phyloP scores from a whole-genome alignment of 495 filamentous ascomycete genomes.

The Glarea lozoyensis region DNA sequence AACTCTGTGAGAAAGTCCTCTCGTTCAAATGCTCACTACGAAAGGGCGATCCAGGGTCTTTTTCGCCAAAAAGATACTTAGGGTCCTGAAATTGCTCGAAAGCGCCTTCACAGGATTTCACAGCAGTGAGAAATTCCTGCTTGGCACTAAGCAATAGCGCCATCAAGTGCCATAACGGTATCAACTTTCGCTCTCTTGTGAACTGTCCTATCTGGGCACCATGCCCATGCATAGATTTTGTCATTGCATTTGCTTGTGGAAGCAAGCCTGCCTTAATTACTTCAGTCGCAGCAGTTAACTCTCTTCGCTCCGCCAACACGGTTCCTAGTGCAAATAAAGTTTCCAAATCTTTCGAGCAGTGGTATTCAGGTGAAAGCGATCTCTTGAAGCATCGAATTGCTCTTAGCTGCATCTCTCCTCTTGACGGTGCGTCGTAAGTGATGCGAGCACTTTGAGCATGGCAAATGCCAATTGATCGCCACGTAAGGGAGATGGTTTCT shows the following conservation, averaged over 20 bases:
- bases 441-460: conserved; percentile 77
- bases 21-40: conserved; percentile 47
- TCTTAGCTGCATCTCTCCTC: conserved; percentile 59
- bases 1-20: conserved; percentile 22
- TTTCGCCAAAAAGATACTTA: conserved; percentile 43
- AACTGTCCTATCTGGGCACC: conserved; percentile 29
- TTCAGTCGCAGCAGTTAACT: conserved; percentile 67
- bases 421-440: conserved; percentile 60
- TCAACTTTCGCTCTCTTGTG: conserved; percentile 43
- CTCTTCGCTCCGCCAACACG: conserved; percentile 69
- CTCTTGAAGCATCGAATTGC: conserved; percentile 66
- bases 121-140: conserved; percentile 74
- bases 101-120: conserved; percentile 75
- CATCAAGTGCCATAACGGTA: conserved; percentile 79
- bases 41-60: conserved; percentile 25
- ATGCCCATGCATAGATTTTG: conserved; percentile 22
- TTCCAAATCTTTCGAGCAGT: conserved; percentile 52
- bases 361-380: conserved; percentile 56
- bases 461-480: conserved; percentile 73
- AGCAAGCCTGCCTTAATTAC: conserved; percentile 54
- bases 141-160: conserved; percentile 76
- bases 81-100: conserved; percentile 74
- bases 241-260: conserved; percentile 7
- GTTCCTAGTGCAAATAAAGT: conserved; percentile 73
- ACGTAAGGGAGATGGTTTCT: conserved; percentile 52